phyloP scores from a whole-genome alignment of 2,329 filamentous ascomycete species.

The Camillea tinctor region DNA sequence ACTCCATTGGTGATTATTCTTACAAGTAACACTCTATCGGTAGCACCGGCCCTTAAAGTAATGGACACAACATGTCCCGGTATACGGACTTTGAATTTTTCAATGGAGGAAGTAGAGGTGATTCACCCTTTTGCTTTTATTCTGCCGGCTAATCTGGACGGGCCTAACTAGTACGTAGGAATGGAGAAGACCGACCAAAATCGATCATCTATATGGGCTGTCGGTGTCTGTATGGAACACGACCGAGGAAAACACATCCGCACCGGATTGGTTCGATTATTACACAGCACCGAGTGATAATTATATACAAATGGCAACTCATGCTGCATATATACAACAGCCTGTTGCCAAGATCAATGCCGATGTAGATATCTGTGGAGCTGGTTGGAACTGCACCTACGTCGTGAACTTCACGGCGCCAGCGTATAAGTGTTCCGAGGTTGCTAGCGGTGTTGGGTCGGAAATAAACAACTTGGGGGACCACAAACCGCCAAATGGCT shows the following conservation, averaged over 20 bases:
- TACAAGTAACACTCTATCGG: conserved; percentile 37
- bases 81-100: conserved; percentile 35
- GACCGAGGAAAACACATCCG: conserved; percentile 20
- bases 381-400: conserved; percentile 41
- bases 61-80: conserved; percentile 31
- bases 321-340: conserved; percentile 26
- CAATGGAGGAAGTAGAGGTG: conserved; percentile 33
- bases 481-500: conserved; percentile 26
- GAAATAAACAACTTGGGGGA: conserved; percentile 28
- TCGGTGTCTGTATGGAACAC: conserved; percentile 34
- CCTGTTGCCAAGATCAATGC: conserved; percentile 28
- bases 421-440: conserved; percentile 39
- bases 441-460: conserved; percentile 31
- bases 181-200: conserved; percentile 31
- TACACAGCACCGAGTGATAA: conserved; percentile 26
- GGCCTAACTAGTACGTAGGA: conserved; percentile 15
- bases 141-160: not conserved
- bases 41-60: conserved; percentile 22
- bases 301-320: conserved; percentile 28
- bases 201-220: conserved; percentile 27
- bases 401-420: conserved; percentile 37
- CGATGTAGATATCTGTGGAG: conserved; percentile 35
- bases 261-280: conserved; percentile 34
- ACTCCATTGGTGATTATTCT: conserved; percentile 40
- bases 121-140: not conserved